These are phyloP conservation scores for Claviceps digitariae DNA, from an alignment of 2,329 filamentous ascomycete genomes.

Conservation along the genomic window DNA sequence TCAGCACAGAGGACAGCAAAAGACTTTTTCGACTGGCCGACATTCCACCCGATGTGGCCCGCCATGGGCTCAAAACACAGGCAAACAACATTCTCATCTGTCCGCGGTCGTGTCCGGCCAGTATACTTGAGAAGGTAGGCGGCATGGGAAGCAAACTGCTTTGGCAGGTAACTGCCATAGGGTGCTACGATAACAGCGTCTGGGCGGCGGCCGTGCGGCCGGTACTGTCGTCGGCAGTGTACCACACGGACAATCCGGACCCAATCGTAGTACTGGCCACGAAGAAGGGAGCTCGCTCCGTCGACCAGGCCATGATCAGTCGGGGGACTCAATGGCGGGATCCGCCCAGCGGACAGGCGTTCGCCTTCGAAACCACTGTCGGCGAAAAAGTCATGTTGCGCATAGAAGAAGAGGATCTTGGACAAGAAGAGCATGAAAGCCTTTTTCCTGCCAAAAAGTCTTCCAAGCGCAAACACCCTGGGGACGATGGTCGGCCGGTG, in stretches of 20 bases:
- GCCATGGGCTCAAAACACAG: slow-evolving; percentile 64
- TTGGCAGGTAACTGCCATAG: slow-evolving; percentile 73
- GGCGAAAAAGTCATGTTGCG: slow-evolving; percentile 76
- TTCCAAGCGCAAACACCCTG: slow-evolving; percentile 45
- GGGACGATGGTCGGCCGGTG: slow-evolving; percentile 27
- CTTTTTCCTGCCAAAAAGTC: slow-evolving; percentile 47
- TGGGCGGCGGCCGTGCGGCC: slow-evolving; percentile 79
- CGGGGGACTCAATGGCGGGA: slow-evolving; percentile 58
- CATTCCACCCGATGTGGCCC: slow-evolving; percentile 46
- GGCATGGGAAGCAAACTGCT: slow-evolving; percentile 71
- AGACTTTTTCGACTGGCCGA: slow-evolving; percentile 57
- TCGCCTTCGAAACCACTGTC: slow-evolving; percentile 70
- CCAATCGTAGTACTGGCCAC: slow-evolving; percentile 76
- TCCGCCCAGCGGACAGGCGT: slow-evolving; percentile 53
- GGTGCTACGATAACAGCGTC: slow-evolving; percentile 61
- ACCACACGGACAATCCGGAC: slow-evolving; percentile 65
- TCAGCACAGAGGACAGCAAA: slow-evolving; percentile 57
- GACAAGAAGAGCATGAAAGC: slow-evolving; percentile 50
- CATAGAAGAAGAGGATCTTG: slow-evolving; percentile 57
- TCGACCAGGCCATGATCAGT: slow-evolving; percentile 66
- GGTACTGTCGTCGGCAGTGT: slow-evolving; percentile 49
- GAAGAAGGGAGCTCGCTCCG: slow-evolving; percentile 58
- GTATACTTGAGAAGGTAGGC: slow-evolving; percentile 69
- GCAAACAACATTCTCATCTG: slow-evolving; percentile 88
- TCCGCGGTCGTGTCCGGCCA: slow-evolving; percentile 57